Base-by-base conservation (phyloP, 177 flowering plant species). In the Vitis hybrid region DNA sequence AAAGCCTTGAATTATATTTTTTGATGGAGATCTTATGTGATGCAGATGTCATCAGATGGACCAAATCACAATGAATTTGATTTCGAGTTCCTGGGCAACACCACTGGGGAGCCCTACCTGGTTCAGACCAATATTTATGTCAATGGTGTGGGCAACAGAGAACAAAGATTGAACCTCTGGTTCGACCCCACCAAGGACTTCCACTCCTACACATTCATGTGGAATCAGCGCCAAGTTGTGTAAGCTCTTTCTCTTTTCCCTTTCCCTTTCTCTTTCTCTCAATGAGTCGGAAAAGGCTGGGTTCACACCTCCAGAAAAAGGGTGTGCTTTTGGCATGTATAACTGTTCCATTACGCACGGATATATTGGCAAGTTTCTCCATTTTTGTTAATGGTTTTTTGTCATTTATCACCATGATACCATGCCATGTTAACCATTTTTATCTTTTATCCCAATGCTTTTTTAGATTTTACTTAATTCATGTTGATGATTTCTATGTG, bases 21-120 rank as follows among this genome's bases (percentile, higher is more conserved):
- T 64, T 33, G 29, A 26, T 26, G 29, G 29, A 0, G 5, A 26
- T 26, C 29, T 3, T 26, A 26, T 11, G 22, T 7, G 22, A 18
- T 31, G 67, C 85, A 94, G 98, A 94, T 94, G 98, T 90, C 98
- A 70, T 94, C 98, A 0, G 97, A 94, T 0, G 98, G 98, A 15
- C 79, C 94, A 62, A 79, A 70, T 13, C 98, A 94, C 85, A 77
- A 92, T 62, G 98, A 94, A 62, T 94, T 94, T 68, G 98, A 94
- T 78, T 92, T 94, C 55, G 98, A 94, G 88, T 92, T 94, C 67
- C 78, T 94, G 71, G 98, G 98, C 10, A 94, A 94, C 80, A 87
- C 88, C 10, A 88, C 86, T 6, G 97, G 98, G 0, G 97, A 94
- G 59, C 98, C 98, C 0, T 92, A 90, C 81, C 33, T 85, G 18